These are phyloP conservation scores for Inosperma sp. DNA, from an alignment of 768 basidiomycete species.

Conservation along the genomic window DNA sequence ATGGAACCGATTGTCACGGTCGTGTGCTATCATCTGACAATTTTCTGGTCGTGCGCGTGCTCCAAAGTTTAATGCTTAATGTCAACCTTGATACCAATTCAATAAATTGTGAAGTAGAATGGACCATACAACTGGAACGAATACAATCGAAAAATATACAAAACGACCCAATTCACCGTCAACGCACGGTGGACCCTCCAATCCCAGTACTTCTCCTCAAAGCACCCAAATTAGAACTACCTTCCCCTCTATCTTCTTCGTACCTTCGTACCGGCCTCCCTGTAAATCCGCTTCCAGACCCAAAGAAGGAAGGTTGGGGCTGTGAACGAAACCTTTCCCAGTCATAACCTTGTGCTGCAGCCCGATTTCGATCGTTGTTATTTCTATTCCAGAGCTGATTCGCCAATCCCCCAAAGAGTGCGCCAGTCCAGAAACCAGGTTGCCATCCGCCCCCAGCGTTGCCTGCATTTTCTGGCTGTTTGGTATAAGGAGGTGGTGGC, in stretches of 20 bases:
- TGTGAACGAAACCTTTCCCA: conserved; percentile 49
- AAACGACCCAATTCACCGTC: neutral
- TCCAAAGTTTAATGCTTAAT: too few relatives aligned
- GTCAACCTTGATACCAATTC: neutral
- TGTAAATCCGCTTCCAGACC: conserved; percentile 12
- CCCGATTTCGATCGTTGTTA: conserved; percentile 17
- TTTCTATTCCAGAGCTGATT: conserved; percentile 48
- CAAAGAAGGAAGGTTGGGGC: conserved; percentile 21
- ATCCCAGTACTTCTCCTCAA: conserved; percentile 77
- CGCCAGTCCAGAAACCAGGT: conserved; percentile 86
- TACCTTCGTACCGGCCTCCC: conserved; percentile 22
- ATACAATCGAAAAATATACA: neutral
- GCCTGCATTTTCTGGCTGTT: conserved; percentile 26
- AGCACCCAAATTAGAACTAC: conserved; percentile 61
- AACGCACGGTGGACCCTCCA: conserved; percentile 54
- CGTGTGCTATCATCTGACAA: too few relatives aligned
- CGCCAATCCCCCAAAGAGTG: conserved; percentile 66
- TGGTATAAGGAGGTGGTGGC: conserved; percentile 57
- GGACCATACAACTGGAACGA: neutral
- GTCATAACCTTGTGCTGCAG: conserved; percentile 38
- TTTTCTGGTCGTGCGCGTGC: too few relatives aligned
- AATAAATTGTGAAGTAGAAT: neutral
- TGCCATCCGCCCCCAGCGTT: conserved; percentile 37
- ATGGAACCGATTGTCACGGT: too few relatives aligned
- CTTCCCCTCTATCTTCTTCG: conserved; percentile 59